Base-by-base conservation (phyloP, 2,329 filamentous ascomycete species). In the Didymella arachidicola region DNA sequence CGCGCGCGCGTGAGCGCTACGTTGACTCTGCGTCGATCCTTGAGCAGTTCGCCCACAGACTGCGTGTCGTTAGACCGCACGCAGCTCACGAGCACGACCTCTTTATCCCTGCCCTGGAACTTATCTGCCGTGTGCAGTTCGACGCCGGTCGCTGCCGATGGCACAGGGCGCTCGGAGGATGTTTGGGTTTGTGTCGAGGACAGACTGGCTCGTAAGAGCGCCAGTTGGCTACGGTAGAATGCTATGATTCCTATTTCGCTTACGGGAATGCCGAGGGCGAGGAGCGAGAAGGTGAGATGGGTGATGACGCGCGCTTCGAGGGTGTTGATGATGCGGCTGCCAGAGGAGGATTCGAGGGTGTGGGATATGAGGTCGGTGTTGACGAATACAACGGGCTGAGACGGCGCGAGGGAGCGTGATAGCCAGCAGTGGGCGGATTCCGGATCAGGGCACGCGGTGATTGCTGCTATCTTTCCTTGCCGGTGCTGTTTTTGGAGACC, bases 101-200 rank as follows among this genome's bases (percentile, higher is more conserved):
- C 93, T 74, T 99, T 99, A 78, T 99, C 95, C 10, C 95, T 87
- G 7, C 95, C 95, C 75, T 99, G 95, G 77, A 97, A 99, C 43
- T 94, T 92, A 78, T 99, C 95, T 3, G 95, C 93, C 0, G 95
- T 98, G 77, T 99, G 93, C 84, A 98, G 93, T 78, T 99, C 95
- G 1, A 99, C 87, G 2, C 58, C 60, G 18, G 64, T 56, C n/a
- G 63, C 57, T 16, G 47, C 61, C 0, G 44, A 53, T 22, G 66
- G 55, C 3, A 68, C 64, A 2, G 65, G 64, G 41, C 67, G 67
- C 32, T 86, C 85, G 0, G 82, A 79, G 0, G 82, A 79, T 43
- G 67, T 77, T 63, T 59, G 76, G 56, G 11, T 82, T 73, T 19
- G 82, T 74, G 66, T 83, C 78, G 41, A 81, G 30, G 86, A 86